Base-by-base conservation (phyloP, 768 basidiomycete genomes). In the Strobilomyces echinocephalus region DNA sequence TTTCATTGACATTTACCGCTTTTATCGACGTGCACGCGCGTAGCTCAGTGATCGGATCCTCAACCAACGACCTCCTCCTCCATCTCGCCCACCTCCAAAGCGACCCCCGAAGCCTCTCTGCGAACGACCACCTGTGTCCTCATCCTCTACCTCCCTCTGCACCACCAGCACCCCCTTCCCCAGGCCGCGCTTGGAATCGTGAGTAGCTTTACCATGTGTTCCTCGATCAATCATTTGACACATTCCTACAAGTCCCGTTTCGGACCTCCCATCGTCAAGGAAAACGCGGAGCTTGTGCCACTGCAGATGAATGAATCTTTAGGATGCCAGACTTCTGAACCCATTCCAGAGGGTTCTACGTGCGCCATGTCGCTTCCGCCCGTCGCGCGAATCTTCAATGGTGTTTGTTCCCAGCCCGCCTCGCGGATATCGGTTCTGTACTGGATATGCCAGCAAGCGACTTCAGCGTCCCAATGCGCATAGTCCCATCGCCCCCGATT, bases 101-200 rank as follows among this genome's bases (percentile, higher is more conserved):
- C 33, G 97, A 98, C n/a, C 64, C 76, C 86, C 1, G 97, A 99
- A 71, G 82, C n/a, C 94, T 95, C 94, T 7, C 97, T 98, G 60
- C 81, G 97, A 43, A 98, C 97, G 14, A 98, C 98, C 63, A 97
- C 97, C 0, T 95, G 93, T 63, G 97, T 99, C 59, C 81, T n/a
- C n/a, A n/a, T n/a, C n/a, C 53, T n/a, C 14, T 56, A 11, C 59
- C 58, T 43, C 36, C 50, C 1, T 31, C 20, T 14, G 64, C 69
- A 50, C n/a, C 21, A 12, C 45, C 43, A 14, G 20, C 20, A 36
- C 64, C 60, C 31, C 57, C 55, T 24, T 54, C n/a, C 58, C 11
- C 64, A 59, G 16, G 56, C 57, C n/a, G 48, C 53, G 0, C 6
- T 63, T 26, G 59, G 65, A n/a, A 55, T 39, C 5, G 60, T 61